Base-by-base conservation (phyloP, 2,329 filamentous ascomycete genomes). In the Fragosphaeria purpurea region DNA sequence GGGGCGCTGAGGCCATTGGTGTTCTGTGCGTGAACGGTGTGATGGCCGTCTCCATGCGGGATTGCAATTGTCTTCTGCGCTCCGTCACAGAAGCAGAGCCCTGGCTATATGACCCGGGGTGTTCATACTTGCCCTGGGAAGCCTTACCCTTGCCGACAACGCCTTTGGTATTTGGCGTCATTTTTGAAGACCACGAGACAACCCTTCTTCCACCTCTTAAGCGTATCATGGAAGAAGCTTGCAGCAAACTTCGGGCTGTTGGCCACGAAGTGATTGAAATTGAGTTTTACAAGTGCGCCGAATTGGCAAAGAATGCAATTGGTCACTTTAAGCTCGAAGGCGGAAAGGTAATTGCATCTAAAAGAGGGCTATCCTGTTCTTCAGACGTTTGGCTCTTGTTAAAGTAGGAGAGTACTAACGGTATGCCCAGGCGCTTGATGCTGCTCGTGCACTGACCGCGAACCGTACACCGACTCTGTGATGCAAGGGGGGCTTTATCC, bases 11-110 rank as follows among this genome's bases (percentile, higher is more conserved):
- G 34, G 33, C 31, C 7, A 38, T 47, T 4, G 45, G 45, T 6
- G 39, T 47, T 13, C 8, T 47, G n/a, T 47, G 45, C 45, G 45
- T 47, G 33, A 47, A 47, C 34, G 45, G 45, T 35, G 45, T 47
- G 33, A n/a, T 47, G 45, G 45, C 45, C 22, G 34, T 47, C 10
- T 47, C 45, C 11, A 39, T 39, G 45, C 11, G 45, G 11, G 45
- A 47, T 34, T 47, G 45, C 35, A 34, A 47, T 10, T 34, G 38
- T 22, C 31, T 47, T 6, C 35, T 47, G 45, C 45, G 45, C 34
- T 4, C 45, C 33, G 35, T 47, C 7, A 22, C 45, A 4, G 45
- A 47, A 38, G 45, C 34, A 11, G 45, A 47, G 37, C 45, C 45
- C 9, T 47, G 45, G 45, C 45, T 47, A 4, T 39, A 38, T 13